Percentiles rank a stretch among this genome's conserved stretches.
Evolutionary conservation across 2,329 filamentous ascomycete species (phyloP).

Genomic region (Aspergillus arachidicola): DNA sequence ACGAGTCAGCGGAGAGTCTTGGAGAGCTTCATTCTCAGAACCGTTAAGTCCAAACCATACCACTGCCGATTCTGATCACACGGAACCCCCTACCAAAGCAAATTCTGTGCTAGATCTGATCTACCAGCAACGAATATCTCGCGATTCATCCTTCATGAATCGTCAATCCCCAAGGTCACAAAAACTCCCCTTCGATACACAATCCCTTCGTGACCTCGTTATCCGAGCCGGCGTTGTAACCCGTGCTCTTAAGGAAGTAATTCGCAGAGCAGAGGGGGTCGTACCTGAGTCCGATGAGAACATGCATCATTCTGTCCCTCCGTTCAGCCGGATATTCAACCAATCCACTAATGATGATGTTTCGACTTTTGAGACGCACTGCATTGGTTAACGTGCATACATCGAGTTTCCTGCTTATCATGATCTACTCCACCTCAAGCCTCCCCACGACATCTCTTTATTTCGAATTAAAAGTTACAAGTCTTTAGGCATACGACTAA

Average conservation of each 20-base stretch:
- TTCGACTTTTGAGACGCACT: conserved; percentile 29
- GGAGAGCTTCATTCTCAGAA: conserved; percentile 31
- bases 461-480: conserved; percentile 21
- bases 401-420: not conserved
- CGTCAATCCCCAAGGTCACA: conserved; percentile 33
- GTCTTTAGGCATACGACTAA: conserved; percentile 18
- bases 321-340: conserved; percentile 53
- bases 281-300: conserved; percentile 31
- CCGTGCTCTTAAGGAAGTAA: conserved; percentile 52
- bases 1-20: conserved; percentile 34
- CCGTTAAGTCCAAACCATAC: conserved; percentile 30
- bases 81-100: conserved; percentile 60
- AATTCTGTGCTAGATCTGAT: conserved; percentile 64
- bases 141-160: conserved; percentile 28
- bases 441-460: conserved; percentile 11
- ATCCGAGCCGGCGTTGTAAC: conserved; percentile 52
- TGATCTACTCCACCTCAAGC: conserved; percentile 8
- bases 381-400: conserved; percentile 22
- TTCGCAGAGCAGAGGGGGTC: conserved; percentile 53
- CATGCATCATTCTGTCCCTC: conserved; percentile 41
- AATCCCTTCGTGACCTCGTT: conserved; percentile 65
- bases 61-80: conserved; percentile 50
- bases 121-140: conserved; percentile 50
- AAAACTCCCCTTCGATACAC: conserved; percentile 68
- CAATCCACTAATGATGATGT: conserved; percentile 39